Conservation (phyloP, 2,329 filamentous ascomycete genomes). For the Alternaria gaisen region DNA sequence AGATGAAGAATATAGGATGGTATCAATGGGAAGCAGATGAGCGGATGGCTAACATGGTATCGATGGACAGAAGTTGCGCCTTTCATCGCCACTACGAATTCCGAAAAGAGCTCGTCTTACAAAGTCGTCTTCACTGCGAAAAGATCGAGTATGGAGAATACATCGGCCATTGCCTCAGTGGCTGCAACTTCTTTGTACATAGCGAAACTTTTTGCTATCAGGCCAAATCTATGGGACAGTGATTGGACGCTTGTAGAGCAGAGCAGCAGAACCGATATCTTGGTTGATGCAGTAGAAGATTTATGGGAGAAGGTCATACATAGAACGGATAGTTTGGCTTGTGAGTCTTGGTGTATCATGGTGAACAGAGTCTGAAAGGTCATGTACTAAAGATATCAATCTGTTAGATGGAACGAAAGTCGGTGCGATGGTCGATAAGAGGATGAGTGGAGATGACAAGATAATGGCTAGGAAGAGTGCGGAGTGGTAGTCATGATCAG, state of each 20-base stretch:
- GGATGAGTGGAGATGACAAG: fast-evolving
- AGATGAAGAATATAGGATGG: not conserved
- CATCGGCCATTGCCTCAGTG: not conserved
- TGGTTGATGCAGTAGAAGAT: constrained; percentile 14
- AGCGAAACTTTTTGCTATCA: constrained; percentile 1
- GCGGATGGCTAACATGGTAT: not conserved
- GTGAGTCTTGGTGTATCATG: not conserved
- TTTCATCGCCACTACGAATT: not conserved
- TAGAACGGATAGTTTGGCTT: not conserved
- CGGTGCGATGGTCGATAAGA: not conserved
- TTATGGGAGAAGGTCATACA: constrained; percentile 11
- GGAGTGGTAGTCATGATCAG: not conserved
- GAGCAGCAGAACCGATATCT: constrained; percentile 1
- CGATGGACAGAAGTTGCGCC: not conserved
- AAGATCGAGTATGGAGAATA: not conserved
- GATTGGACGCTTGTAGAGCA: constrained; percentile 1
- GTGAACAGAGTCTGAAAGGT: not conserved
- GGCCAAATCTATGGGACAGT: not conserved
- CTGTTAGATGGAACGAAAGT: not conserved
- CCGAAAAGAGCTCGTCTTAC: not conserved
- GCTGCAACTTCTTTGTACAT: not conserved
- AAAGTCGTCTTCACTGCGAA: constrained; percentile 1
- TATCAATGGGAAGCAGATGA: not conserved
- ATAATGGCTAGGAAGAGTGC: not conserved
- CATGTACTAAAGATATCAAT: not conserved